A percentile compares a stretch with the other conserved stretches of the same genome.
Evolutionary conservation across 805 yeast genomes (phyloP).

Genomic region (Candida tibetensis): DNA sequence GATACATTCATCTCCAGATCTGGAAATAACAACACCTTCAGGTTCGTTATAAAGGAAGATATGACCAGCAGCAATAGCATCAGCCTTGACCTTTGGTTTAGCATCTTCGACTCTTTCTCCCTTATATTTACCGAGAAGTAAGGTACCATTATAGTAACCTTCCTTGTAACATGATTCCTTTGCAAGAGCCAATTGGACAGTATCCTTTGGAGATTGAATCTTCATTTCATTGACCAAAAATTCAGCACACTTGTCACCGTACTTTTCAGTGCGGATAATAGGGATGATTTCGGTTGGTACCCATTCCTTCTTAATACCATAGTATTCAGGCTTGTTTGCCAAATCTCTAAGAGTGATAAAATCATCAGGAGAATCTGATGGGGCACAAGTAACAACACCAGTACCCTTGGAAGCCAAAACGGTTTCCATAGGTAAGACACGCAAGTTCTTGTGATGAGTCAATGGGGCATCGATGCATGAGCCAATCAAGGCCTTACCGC

Average conservation of each 20-base stretch:
- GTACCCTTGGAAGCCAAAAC: conserved; percentile 95
- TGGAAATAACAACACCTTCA: conserved; percentile 81
- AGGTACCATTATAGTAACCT: conserved; percentile 87
- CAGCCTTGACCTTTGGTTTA: conserved; percentile 81
- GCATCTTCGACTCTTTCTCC: conserved; percentile 92
- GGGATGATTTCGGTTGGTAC: conserved; percentile 70
- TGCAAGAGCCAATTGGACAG: conserved; percentile 82
- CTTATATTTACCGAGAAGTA: conserved; percentile 75
- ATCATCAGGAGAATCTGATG: conserved; percentile 99
- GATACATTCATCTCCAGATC: conserved; percentile 95
- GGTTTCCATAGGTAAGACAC: conserved; percentile 96
- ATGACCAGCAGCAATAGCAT: conserved; percentile 68
- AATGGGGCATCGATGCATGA: conserved; percentile 84
- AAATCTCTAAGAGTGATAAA: conserved; percentile 82
- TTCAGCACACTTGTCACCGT: conserved; percentile 88
- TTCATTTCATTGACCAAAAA: conserved; percentile 78
- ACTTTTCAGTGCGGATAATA: conserved; percentile 74
- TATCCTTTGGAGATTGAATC: conserved; percentile 92
- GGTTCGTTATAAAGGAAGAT: conserved; percentile 96
- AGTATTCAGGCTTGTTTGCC: conserved; percentile 85
- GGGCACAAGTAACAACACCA: conserved; percentile 98
- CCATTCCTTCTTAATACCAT: conserved; percentile 84
- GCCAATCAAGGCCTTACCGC: conserved; percentile 78
- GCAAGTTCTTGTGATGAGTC: conserved; percentile 62
- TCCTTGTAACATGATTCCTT: conserved; percentile 95